Evolutionary conservation across 768 basidiomycete species (phyloP), one percentile per base, ranked within the genome.

Genomic region (Pisolithus microcarpus): DNA sequence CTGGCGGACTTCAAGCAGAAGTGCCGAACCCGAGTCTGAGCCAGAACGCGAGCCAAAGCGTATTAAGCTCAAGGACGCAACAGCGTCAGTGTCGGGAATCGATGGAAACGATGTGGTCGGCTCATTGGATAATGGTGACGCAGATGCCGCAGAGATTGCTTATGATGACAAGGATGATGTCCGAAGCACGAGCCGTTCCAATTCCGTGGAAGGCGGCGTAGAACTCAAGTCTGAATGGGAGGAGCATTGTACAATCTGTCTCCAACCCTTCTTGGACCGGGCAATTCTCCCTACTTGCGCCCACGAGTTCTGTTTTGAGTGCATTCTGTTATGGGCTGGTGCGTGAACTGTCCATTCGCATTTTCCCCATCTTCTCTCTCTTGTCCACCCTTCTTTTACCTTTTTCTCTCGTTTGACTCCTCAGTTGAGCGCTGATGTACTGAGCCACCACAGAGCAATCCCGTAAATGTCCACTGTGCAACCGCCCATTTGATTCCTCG

Each of bases 241-340:
- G 42, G 80, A 84, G 21, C 73, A 82, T 58, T 97, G 93, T 62
- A 82, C 85, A 52, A 95, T 97, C 31, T 97, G 93, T 60, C 72
- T 97, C 21, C 89, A 94, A 59, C 53, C 70, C 10, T 72, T 93
- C 47, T 71, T 75, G 13, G 91, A 96, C 69, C 73, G 87, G 42
- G 87, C 92, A 0, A 76, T 94, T 37, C 73, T 95, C 23, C 89
- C 91, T 1, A 76, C 73, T 7, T 96, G 93, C 66, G 87, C 89
- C 2, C 93, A 97, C 72, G 87, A 89, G 61, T 94, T 94, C 61
- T 97, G 93, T 61, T 95, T 95, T 57, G 87, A 90, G 50, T 97
- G 93, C 64, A 75, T 96, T 21, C 71, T 86, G 43, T 69, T 92
- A 1, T 95, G 92, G 93, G 79, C 87, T 48, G 84, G 88, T 88